Evolutionary conservation across 441 rosid genomes (phyloP).

Genomic region (Erysimum cheiri): DNA sequence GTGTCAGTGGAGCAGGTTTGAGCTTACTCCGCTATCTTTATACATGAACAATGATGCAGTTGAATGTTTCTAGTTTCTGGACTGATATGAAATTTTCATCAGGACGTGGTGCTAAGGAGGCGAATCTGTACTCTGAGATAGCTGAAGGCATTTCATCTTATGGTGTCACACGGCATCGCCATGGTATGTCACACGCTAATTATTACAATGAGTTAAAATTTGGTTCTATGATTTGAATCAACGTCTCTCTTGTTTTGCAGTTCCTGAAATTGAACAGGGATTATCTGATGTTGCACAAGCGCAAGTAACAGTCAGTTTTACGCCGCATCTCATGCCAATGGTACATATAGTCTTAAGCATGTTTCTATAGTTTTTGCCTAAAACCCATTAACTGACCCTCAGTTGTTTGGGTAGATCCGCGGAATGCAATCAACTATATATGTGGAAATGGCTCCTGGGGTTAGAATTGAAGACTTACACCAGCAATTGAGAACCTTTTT

Average conservation of each 20-base stretch:
- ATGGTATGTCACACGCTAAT: conserved; percentile 54
- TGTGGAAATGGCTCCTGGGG: conserved; percentile 47
- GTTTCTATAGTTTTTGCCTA: conserved; percentile 14
- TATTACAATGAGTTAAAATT: conserved; percentile 6
- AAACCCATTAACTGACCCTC: conserved; percentile 3
- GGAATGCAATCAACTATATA: conserved; percentile 54
- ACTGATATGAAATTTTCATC: conserved; percentile 40
- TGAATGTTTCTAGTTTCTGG: conserved; percentile 36
- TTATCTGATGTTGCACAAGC: conserved; percentile 73
- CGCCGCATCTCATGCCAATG: conserved; percentile 99
- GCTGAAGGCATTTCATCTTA: conserved; percentile 93
- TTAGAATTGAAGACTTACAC: conserved; percentile 36
- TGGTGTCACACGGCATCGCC: conserved; percentile 92
- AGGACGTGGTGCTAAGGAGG: conserved; percentile 98
- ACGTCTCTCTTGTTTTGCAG: conserved; percentile 53
- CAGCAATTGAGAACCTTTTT: conserved; percentile 33
- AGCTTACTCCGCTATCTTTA: conserved; percentile 4
- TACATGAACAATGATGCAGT: conserved; percentile 32
- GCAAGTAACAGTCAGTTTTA: conserved; percentile 88
- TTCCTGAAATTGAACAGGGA: conserved; percentile 99
- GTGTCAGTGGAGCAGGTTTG: conserved; percentile 98
- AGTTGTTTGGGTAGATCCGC: conserved; percentile 61
- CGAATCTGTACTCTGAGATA: conserved; percentile 83
- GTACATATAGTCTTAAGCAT: conserved; percentile 43
- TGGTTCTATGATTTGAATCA: conserved; percentile 28